phyloP scores from a whole-genome alignment of 2,329 filamentous ascomycete species.

The Nemania sp. region DNA sequence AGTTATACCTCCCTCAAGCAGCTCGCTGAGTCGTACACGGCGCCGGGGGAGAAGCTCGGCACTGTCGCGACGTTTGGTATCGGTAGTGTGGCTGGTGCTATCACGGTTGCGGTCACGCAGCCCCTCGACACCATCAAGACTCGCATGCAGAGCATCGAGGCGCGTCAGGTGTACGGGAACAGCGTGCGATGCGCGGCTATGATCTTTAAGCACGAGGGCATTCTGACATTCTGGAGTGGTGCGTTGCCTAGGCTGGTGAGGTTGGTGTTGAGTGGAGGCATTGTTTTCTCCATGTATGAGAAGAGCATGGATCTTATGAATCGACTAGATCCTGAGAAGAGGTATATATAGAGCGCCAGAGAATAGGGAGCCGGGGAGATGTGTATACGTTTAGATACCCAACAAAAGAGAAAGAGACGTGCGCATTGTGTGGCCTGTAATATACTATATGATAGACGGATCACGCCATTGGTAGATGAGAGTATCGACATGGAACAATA shows the following conservation, averaged over 20 bases:
- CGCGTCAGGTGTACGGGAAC: slow-evolving; percentile 83
- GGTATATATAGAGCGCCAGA: slow-evolving; percentile 73
- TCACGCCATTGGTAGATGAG: slow-evolving; percentile 11
- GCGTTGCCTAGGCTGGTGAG: slow-evolving; percentile 87
- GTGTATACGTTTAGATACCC: slow-evolving; percentile 36
- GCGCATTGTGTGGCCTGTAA: slow-evolving; percentile 21
- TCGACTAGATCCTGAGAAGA: slow-evolving; percentile 81
- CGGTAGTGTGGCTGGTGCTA: slow-evolving; percentile 86
- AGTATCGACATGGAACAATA: not conserved
- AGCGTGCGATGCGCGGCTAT: slow-evolving; percentile 83
- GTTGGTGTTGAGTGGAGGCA: slow-evolving; percentile 90
- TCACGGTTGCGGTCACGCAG: slow-evolving; percentile 85
- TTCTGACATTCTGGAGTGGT: slow-evolving; percentile 94
- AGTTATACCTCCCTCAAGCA: slow-evolving; percentile 93
- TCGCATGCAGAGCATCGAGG: slow-evolving; percentile 95
- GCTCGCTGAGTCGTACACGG: slow-evolving; percentile 89
- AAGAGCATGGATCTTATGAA: slow-evolving; percentile 93
- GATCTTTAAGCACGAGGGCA: slow-evolving; percentile 89
- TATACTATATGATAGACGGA: slow-evolving; percentile 20
- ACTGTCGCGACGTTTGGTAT: slow-evolving; percentile 89
- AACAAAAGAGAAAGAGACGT: slow-evolving; percentile 26
- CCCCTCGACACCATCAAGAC: slow-evolving; percentile 96
- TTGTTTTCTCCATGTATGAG: slow-evolving; percentile 99
- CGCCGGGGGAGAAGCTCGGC: slow-evolving; percentile 94
- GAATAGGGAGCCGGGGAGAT: not conserved